Conservation (phyloP, 495 filamentous ascomycete species). For the Antarctomyces pellizariae region DNA sequence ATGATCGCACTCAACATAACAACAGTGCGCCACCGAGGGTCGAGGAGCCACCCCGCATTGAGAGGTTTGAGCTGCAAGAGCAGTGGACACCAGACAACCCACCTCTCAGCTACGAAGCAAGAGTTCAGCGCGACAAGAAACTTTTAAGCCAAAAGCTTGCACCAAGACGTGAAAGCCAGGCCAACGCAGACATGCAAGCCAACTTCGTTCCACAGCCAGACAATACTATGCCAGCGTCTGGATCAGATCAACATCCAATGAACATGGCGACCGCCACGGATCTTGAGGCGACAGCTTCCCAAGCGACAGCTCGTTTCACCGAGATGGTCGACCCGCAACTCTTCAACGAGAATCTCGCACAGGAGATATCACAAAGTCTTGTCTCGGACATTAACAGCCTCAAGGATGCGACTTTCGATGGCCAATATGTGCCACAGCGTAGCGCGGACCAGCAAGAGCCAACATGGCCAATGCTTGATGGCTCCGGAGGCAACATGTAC, state of each 20-base stretch:
- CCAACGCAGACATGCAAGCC: too few species aligned
- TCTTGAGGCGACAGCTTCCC: constrained; percentile 21
- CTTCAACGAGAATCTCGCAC: constrained; percentile 13
- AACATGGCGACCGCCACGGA: constrained; percentile 7
- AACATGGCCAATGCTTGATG: constrained; percentile 8
- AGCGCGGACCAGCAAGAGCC: constrained; percentile 4
- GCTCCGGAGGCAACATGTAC: constrained; percentile 3
- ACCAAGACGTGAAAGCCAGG: constrained; percentile 6
- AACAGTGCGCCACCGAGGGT: constrained; percentile 2
- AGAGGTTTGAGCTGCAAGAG: constrained; percentile 24
- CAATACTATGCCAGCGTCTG: too few species aligned
- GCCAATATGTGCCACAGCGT: not conserved
- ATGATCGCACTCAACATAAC: constrained; percentile 14
- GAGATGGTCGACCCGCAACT: constrained; percentile 26
- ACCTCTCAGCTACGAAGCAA: constrained; percentile 16
- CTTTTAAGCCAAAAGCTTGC: constrained; percentile 4
- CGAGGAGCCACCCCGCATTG: constrained; percentile 3
- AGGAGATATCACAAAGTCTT: constrained; percentile 2
- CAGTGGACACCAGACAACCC: constrained; percentile 25
- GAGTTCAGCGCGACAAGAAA: constrained; percentile 14
- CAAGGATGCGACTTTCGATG: not conserved
- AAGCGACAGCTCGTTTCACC: constrained; percentile 23
- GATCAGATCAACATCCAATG: too few species aligned
- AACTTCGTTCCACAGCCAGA: too few species aligned
- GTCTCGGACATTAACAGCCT: constrained; percentile 5